phyloP scores from a whole-genome alignment of 2,329 filamentous ascomycete species.

The Cladosporium phlei region DNA sequence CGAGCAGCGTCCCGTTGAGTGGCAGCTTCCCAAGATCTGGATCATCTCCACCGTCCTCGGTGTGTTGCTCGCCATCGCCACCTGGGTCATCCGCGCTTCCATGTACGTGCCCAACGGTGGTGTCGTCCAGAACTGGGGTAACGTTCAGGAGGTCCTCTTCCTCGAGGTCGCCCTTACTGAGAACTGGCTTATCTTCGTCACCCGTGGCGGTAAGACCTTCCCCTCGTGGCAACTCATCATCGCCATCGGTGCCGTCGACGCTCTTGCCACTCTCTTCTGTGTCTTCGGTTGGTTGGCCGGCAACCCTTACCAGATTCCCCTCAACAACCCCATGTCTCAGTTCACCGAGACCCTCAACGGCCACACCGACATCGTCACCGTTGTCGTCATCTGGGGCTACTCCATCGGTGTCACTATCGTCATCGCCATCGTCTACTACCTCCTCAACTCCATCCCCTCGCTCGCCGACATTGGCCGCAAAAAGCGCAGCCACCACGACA shows the following conservation, averaged over 20 bases:
- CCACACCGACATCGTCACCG: slow-evolving; percentile 59
- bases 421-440: slow-evolving; percentile 61
- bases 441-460: slow-evolving; percentile 55
- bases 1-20: slow-evolving; percentile 69
- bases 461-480: slow-evolving; percentile 61
- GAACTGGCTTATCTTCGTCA: slow-evolving; percentile 54
- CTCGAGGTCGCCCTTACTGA: slow-evolving; percentile 50
- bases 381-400: slow-evolving; percentile 61
- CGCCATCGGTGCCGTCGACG: slow-evolving; percentile 68
- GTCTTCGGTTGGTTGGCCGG: slow-evolving; percentile 70
- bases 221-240: slow-evolving; percentile 69
- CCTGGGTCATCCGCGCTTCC: slow-evolving; percentile 68
- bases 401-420: slow-evolving; percentile 63
- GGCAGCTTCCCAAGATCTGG: slow-evolving; percentile 79
- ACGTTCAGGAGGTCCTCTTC: slow-evolving; percentile 64
- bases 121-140: slow-evolving; percentile 70
- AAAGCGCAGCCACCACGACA: slow-evolving; percentile 58
- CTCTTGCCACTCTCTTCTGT: slow-evolving; percentile 67
- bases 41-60: slow-evolving; percentile 67
- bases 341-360: slow-evolving; percentile 37
- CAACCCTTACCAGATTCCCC: slow-evolving; percentile 36
- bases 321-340: slow-evolving; percentile 39
- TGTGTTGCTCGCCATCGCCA: slow-evolving; percentile 61
- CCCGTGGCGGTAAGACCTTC: slow-evolving; percentile 62
- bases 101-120: slow-evolving; percentile 66